Percentiles rank a stretch among this genome's conserved stretches.
Evolutionary conservation across 768 basidiomycete species (phyloP).

Genomic region (Brasilioporus rufonigricans): DNA sequence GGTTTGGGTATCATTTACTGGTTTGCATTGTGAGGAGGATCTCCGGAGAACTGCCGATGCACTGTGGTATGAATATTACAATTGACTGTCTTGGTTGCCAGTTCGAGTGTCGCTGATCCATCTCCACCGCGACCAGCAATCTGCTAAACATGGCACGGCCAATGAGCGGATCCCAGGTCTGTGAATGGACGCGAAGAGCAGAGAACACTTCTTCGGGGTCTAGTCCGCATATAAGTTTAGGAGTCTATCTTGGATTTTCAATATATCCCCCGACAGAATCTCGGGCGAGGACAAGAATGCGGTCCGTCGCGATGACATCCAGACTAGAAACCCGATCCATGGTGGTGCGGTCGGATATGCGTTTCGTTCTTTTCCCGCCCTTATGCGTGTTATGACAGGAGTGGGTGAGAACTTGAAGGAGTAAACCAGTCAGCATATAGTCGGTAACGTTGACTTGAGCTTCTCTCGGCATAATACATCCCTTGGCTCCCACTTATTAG

Average conservation of each 20-base stretch:
- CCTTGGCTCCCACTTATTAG: not conserved
- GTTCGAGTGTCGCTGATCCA: not conserved
- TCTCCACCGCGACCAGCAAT: conserved; percentile 1
- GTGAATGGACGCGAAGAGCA: not conserved
- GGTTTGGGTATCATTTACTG: not conserved
- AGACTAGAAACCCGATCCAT: not conserved
- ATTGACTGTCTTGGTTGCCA: conserved; percentile 1
- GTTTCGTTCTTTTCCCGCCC: conserved; percentile 9
- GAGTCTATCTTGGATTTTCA: not conserved
- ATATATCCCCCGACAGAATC: not conserved
- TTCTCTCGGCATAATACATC: conserved; percentile 3
- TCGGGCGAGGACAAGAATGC: not conserved
- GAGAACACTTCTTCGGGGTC: not conserved
- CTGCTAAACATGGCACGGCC: conserved; percentile 1
- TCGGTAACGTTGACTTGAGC: not conserved
- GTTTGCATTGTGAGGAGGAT: not conserved
- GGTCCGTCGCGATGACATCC: not conserved
- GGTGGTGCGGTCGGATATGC: not conserved
- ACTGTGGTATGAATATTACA: conserved; percentile 16
- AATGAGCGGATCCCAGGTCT: conserved; percentile 5
- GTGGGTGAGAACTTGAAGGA: not conserved
- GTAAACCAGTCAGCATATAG: not conserved
- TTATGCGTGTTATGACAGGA: not conserved
- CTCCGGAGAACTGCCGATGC: not conserved
- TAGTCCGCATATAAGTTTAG: not conserved